Evolutionary conservation across 805 yeast genomes (phyloP).

Genomic region (Pichia manshurica): DNA sequence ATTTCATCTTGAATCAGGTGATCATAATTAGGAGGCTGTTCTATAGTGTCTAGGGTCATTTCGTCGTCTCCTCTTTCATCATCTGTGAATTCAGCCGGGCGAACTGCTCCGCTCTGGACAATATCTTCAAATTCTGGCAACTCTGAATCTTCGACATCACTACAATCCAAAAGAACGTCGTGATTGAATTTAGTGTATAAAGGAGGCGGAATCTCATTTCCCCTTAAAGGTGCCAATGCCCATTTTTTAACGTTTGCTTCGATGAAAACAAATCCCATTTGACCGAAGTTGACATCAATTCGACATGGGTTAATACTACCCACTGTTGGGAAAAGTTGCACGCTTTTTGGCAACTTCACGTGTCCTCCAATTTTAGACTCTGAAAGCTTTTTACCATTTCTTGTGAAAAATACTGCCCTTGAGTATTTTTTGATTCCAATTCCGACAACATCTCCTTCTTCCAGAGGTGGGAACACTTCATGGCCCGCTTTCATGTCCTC

Average conservation of each 20-base stretch:
- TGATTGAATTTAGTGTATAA: slow-evolving; percentile 75
- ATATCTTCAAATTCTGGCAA: slow-evolving; percentile 53
- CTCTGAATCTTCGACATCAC: slow-evolving; percentile 48
- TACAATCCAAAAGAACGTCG: slow-evolving; percentile 67
- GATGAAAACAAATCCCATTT: slow-evolving; percentile 80
- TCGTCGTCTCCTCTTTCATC: slow-evolving; percentile 20
- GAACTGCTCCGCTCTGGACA: slow-evolving; percentile 11
- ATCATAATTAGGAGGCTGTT: slow-evolving; percentile 17
- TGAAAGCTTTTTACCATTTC: slow-evolving; percentile 84
- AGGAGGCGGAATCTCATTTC: slow-evolving; percentile 89
- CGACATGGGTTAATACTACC: slow-evolving; percentile 73
- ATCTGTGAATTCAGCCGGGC: slow-evolving; percentile 11
- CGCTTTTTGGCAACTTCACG: slow-evolving; percentile 61
- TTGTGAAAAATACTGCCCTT: slow-evolving; percentile 87
- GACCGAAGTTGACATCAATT: slow-evolving; percentile 90
- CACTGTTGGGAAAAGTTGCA: slow-evolving; percentile 75
- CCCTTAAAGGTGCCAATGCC: slow-evolving; percentile 92
- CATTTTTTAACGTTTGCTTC: slow-evolving; percentile 92
- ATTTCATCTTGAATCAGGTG: slow-evolving; percentile 15
- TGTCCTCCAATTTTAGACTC: slow-evolving; percentile 83
- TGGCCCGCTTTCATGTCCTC: slow-evolving; percentile 4
- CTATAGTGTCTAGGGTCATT: slow-evolving; percentile 24
- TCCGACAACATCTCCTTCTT: slow-evolving; percentile 89
- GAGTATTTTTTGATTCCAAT: slow-evolving; percentile 78
- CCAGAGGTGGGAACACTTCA: slow-evolving; percentile 44